phyloP scores from a whole-genome alignment of 2,329 filamentous ascomycete species.

The Nannizziopsis barbatae region DNA sequence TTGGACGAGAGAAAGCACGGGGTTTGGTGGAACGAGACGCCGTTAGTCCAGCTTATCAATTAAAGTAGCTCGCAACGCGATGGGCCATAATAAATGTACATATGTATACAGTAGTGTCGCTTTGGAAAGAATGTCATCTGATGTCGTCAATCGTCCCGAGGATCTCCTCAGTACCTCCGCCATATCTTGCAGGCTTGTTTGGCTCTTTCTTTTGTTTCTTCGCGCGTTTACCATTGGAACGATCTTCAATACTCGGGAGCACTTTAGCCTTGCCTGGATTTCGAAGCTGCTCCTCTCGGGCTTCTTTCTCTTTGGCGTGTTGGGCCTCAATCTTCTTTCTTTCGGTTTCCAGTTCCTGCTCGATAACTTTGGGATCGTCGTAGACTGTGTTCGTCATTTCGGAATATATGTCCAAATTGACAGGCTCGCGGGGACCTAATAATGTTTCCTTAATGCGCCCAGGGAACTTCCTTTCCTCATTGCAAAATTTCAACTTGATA shows the following conservation, averaged over 20 bases:
- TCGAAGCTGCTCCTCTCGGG: constrained; percentile 34
- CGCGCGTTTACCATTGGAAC: constrained; percentile 17
- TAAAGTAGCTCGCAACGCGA: background rate
- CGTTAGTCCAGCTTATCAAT: background rate
- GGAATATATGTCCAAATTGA: constrained; percentile 36
- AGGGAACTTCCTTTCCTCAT: constrained; percentile 48
- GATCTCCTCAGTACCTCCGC: constrained; percentile 33
- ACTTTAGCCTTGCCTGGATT: constrained; percentile 29
- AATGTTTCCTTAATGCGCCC: constrained; percentile 44
- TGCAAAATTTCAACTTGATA: constrained; percentile 53
- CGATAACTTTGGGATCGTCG: constrained; percentile 31
- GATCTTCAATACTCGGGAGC: constrained; percentile 26
- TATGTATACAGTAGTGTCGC: background rate
- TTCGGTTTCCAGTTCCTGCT: constrained; percentile 35
- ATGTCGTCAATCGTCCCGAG: constrained; percentile 29
- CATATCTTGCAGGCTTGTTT: constrained; percentile 18
- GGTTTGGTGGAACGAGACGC: constrained; percentile 14
- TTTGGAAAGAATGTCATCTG: background rate
- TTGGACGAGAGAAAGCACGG: constrained; percentile 13
- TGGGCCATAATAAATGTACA: background rate
- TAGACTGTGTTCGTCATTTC: constrained; percentile 37
- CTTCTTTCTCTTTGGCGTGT: constrained; percentile 35
- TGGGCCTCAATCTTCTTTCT: constrained; percentile 38
- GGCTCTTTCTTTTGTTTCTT: constrained; percentile 23
- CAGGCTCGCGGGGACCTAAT: constrained; percentile 33